These are phyloP conservation scores for Cryptococcus amylolentus DNA, from an alignment of 1,284 basidiomycete species.

Conservation along the genomic window DNA sequence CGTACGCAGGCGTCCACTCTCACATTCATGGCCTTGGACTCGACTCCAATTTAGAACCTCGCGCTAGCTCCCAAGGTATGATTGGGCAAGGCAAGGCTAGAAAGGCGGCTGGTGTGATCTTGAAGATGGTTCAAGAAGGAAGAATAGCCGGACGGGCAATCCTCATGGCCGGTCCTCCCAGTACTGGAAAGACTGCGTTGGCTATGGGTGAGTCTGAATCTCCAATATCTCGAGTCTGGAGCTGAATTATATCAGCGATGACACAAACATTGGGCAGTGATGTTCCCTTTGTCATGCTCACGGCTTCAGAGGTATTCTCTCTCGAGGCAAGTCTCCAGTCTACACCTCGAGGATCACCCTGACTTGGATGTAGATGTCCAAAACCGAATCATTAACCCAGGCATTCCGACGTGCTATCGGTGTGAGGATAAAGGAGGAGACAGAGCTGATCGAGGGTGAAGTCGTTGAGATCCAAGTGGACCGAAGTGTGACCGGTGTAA, in stretches of 20 bases:
- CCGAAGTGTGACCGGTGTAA: slow-evolving; percentile 88
- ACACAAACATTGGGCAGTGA: slow-evolving; percentile 89
- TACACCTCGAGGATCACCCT: background rate
- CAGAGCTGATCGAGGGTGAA: slow-evolving; percentile 95
- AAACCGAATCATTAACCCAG: slow-evolving; percentile 96
- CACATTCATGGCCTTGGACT: slow-evolving; percentile 93
- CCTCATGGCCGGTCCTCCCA: slow-evolving; percentile 92
- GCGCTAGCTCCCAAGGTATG: slow-evolving; percentile 82
- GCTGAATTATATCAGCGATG: slow-evolving; percentile 67
- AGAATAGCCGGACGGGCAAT: slow-evolving; percentile 92
- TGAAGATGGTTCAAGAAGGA: slow-evolving; percentile 96
- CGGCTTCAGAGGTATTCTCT: slow-evolving; percentile 95
- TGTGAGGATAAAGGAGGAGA: slow-evolving; percentile 95
- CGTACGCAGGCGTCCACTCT: slow-evolving; percentile 78
- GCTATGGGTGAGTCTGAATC: slow-evolving; percentile 67
- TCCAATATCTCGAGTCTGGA: background rate
- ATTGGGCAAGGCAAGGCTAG: slow-evolving; percentile 93
- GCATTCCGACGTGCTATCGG: slow-evolving; percentile 94
- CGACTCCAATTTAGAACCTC: slow-evolving; percentile 83
- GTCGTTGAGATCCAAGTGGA: slow-evolving; percentile 99
- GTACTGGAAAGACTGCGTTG: slow-evolving; percentile 96
- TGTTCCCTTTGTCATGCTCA: slow-evolving; percentile 96
- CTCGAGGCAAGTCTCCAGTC: slow-evolving; percentile 56
- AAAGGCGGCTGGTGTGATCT: slow-evolving; percentile 93
- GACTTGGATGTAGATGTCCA: slow-evolving; percentile 66